Base-by-base conservation (phyloP, 495 filamentous ascomycete genomes). In the Elaphomyces granulatus region DNA sequence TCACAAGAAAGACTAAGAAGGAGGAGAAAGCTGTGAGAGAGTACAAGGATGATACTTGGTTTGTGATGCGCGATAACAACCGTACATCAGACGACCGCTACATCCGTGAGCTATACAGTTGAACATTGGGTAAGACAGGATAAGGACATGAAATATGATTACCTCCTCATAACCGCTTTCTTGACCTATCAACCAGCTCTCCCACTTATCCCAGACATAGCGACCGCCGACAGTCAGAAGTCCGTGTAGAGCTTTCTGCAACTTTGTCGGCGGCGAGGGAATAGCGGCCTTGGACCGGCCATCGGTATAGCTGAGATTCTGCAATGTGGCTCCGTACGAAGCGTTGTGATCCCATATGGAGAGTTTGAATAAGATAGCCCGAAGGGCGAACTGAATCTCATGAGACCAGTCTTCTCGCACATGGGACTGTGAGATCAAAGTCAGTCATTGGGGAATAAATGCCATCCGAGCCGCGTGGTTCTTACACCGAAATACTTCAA, bases 321-420 rank as follows among this genome's bases (percentile, higher is more conserved):
- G 90, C 20, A 99, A 63, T 3, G 82, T 78, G 12, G 92, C 92
- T 41, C 90, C 90, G 54, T 99, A 99, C 0, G 83, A 87, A 15
- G 92, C 81, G 61, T 94, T 71, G 55, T 94, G 83, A 54, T 96
- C 87, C 90, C 90, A 99, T 37, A 96, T 82, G 1, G 81, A 81
- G 43, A 99, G 71, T 56, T 96, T 96, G 67, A 93, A 99, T 12
- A 99, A 65, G 2, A 87, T 66, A 4, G 78, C 74, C 9, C 92
- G 74, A 39, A 99, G 67, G 1, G 64, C 68, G 15, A 94, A 66
- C 38, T 79, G 67, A 33, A 96, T 87, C 59, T 96, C 90, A 32
- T 83, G 67, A 3, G 78, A 78, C 80, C 81, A 94, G 36, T 92
- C 82, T 50, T 92, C 83, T 34, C 71, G 61, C 34, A 81, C 44